phyloP scores from a whole-genome alignment of 1,139 yeast genomes.

The Wickerhamiella infanticola region DNA sequence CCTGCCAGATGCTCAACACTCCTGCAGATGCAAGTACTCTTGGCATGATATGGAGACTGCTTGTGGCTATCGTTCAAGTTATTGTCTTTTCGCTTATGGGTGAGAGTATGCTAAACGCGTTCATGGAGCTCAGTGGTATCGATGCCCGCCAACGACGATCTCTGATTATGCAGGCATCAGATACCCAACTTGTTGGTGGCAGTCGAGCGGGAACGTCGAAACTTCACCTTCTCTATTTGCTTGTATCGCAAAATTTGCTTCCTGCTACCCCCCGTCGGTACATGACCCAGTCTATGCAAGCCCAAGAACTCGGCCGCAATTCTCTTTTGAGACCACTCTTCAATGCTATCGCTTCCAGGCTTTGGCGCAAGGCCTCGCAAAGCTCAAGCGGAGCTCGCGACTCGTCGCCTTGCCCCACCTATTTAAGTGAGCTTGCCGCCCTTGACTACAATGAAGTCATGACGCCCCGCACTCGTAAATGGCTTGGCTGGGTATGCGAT shows the following conservation, averaged over 20 bases:
- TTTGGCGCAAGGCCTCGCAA: constrained; percentile 10
- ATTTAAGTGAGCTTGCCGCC: constrained; percentile 12
- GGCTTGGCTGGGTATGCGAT: not conserved
- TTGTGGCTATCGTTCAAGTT: constrained; percentile 9
- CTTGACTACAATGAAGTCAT: constrained; percentile 2
- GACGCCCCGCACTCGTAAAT: not conserved
- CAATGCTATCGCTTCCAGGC: constrained; percentile 4
- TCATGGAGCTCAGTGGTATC: constrained; percentile 5
- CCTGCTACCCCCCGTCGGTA: constrained; percentile 18
- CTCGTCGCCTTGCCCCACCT: constrained; percentile 10
- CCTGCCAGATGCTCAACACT: not conserved
- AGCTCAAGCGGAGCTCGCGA: constrained; percentile 7
- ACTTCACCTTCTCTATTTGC: constrained; percentile 18
- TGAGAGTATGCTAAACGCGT: constrained; percentile 10
- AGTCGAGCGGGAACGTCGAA: constrained; percentile 17
- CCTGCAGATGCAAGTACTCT: not conserved
- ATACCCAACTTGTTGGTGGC: constrained; percentile 28
- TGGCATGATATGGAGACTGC: not conserved
- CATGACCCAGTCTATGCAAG: constrained; percentile 23
- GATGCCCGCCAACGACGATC: constrained; percentile 1
- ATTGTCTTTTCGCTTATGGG: constrained; percentile 12
- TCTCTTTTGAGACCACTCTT: constrained; percentile 7
- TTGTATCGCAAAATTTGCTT: constrained; percentile 18
- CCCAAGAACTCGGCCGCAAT: constrained; percentile 15
- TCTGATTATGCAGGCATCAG: constrained; percentile 20